Conservation (phyloP, 148 eudicot genomes). For the Chenopodium suecicum region DNA sequence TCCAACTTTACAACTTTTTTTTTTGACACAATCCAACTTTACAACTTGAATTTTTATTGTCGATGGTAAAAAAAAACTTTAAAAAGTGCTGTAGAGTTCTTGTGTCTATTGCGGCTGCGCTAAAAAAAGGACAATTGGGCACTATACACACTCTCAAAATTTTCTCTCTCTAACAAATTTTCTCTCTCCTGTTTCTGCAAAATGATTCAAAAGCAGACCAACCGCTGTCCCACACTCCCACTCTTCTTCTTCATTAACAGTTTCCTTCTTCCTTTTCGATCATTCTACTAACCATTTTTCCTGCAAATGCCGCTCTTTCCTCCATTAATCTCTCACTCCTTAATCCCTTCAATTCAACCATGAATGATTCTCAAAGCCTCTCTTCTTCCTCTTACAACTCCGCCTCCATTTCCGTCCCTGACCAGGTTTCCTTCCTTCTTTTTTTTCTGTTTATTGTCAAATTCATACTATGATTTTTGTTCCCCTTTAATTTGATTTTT, state of each 20-base stretch:
- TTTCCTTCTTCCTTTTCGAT: background rate
- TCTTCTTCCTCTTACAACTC: conserved; percentile 45
- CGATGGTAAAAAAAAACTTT: no score
- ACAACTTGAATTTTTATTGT: no score
- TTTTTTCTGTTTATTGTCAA: no score
- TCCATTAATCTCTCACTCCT: background rate
- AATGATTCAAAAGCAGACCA: conserved; percentile 19
- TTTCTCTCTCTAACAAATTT: no score
- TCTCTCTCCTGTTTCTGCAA: background rate
- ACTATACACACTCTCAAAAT: background rate
- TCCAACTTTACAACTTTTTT: no score
- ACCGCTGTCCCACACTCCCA: conserved; percentile 25
- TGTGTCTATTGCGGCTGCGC: background rate
- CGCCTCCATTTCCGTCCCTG: conserved; percentile 38
- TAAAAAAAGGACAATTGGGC: background rate
- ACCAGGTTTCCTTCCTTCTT: conserved; percentile 29
- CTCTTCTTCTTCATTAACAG: background rate
- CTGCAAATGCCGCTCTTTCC: conserved; percentile 2
- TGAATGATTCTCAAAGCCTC: conserved; percentile 34
- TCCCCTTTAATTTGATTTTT: background rate
- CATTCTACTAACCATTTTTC: background rate
- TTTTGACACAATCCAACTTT: no score
- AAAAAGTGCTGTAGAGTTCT: no score
- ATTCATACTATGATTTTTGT: no score
- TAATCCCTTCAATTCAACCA: conserved; percentile 15